Percentiles rank a stretch among this genome's conserved stretches.
phyloP scores from a whole-genome alignment of 371 early-diverging fungal genomes.

The Lichtheimia hyalospora region DNA sequence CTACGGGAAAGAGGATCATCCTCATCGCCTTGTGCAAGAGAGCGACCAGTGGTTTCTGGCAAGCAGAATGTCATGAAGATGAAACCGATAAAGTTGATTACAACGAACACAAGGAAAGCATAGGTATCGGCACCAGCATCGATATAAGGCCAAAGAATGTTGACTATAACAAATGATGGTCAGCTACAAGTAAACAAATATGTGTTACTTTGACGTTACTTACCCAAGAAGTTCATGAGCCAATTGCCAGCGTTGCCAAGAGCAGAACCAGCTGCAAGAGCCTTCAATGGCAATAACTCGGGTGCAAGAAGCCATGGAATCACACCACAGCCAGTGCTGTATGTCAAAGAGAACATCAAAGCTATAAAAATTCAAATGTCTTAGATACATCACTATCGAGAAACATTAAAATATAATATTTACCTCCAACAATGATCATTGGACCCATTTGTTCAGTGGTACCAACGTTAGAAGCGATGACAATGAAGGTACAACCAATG shows the following conservation, averaged over 20 bases:
- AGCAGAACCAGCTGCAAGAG: constrained; percentile 45
- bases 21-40: constrained; percentile 24
- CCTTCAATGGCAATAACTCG: constrained; percentile 45
- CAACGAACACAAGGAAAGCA: constrained; percentile 41
- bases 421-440: constrained; percentile 30
- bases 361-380: constrained; percentile 9
- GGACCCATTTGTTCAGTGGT: constrained; percentile 21
- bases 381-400: not conserved
- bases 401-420: not conserved
- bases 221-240: constrained; percentile 38
- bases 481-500: constrained; percentile 37
- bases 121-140: constrained; percentile 28
- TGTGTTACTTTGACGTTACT: not conserved
- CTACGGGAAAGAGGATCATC: not conserved
- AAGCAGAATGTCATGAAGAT: constrained; percentile 38
- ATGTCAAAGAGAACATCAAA: constrained; percentile 38
- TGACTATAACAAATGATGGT: constrained; percentile 21
- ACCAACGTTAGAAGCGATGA: constrained; percentile 28
- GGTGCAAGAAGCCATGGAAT: constrained; percentile 54
- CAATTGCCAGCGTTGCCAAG: constrained; percentile 46
- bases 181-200: not conserved
- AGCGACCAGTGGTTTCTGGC: constrained; percentile 45
- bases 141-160: constrained; percentile 44
- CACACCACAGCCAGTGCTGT: constrained; percentile 50
- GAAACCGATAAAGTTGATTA: constrained; percentile 44